Conservation (phyloP, 176 grass and related monocot species). For the Ananas comosus region DNA sequence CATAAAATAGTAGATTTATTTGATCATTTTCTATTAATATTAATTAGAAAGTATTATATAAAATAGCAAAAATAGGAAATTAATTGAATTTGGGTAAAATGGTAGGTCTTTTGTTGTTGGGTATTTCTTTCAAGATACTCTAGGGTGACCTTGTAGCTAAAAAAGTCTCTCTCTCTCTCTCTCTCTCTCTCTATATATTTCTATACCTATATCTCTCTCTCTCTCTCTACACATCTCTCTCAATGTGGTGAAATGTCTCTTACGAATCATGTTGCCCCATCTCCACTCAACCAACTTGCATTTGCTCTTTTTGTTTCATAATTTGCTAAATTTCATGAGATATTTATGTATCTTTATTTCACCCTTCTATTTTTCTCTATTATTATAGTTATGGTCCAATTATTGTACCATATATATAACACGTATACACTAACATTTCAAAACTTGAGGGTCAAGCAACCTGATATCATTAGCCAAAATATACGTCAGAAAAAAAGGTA, state of each 20-base stretch:
- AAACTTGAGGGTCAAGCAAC: constrained; percentile 70
- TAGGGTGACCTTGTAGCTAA: constrained; percentile 59
- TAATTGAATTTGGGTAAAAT: constrained; percentile 19
- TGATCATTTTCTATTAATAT: neutral
- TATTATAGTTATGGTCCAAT: neutral
- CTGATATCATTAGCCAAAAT: constrained; percentile 29
- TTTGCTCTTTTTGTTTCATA: constrained; percentile 21
- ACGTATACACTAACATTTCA: constrained; percentile 41
- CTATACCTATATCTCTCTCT: neutral
- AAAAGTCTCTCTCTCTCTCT: constrained; percentile 10
- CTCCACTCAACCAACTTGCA: constrained; percentile 74
- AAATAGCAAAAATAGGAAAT: constrained; percentile 1
- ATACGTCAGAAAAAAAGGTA: neutral
- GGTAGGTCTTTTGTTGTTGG: constrained; percentile 32
- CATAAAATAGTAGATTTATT: no score
- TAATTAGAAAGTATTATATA: neutral
- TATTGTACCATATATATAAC: constrained; percentile 11
- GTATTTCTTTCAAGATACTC: constrained; percentile 87
- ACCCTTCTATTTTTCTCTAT: neutral
- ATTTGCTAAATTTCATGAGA: no score
- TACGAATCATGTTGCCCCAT: constrained; percentile 81
- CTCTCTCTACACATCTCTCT: constrained; percentile 25
- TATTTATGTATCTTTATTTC: neutral
- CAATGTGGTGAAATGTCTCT: constrained; percentile 67
- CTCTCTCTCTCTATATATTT: neutral